Percentiles rank a stretch among this genome's conserved stretches.
These are phyloP conservation scores for Bryum argenteum DNA, from an alignment of 225 moss, liverwort and hornwort species.

Conservation along the genomic window DNA sequence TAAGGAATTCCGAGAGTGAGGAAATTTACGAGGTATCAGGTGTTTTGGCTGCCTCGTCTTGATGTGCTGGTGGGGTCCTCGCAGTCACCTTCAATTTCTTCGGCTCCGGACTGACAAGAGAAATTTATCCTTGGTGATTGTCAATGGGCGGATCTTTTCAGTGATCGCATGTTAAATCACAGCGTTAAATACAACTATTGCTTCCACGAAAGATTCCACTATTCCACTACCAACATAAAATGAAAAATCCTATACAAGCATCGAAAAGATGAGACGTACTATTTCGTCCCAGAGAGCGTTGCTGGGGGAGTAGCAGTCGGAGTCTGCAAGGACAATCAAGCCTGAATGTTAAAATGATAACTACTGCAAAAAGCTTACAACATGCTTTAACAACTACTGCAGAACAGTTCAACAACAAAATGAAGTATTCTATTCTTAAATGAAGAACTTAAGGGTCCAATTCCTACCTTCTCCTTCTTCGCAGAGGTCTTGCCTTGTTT, in stretches of 20 bases:
- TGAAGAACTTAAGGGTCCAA: no score
- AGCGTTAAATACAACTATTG: background rate
- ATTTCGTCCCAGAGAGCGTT: conserved; percentile 51
- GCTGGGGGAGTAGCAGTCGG: conserved; percentile 43
- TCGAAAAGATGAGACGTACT: conserved; percentile 33
- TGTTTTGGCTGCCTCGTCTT: conserved; percentile 38
- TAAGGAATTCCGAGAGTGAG: background rate
- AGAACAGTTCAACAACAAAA: background rate
- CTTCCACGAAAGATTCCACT: background rate
- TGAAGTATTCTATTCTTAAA: no score
- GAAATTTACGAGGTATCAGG: conserved; percentile 40
- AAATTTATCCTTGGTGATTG: conserved; percentile 11
- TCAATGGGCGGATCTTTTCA: conserved; percentile 21
- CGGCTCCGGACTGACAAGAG: conserved; percentile 50
- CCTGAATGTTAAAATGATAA: background rate
- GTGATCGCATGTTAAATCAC: conserved; percentile 22
- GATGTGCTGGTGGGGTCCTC: conserved; percentile 44
- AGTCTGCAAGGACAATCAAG: conserved; percentile 32
- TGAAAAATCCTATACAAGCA: background rate
- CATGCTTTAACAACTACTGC: background rate
- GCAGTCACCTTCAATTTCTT: conserved; percentile 54
- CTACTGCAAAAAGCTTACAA: background rate
- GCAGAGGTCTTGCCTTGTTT: conserved; percentile 47
- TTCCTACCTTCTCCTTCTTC: conserved; percentile 55
- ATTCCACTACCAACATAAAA: background rate